A percentile compares a stretch with the other conserved stretches of the same genome.
These are phyloP conservation scores for Diaporthe batatas DNA, from an alignment of 2,329 filamentous ascomycete genomes.

Conservation along the genomic window DNA sequence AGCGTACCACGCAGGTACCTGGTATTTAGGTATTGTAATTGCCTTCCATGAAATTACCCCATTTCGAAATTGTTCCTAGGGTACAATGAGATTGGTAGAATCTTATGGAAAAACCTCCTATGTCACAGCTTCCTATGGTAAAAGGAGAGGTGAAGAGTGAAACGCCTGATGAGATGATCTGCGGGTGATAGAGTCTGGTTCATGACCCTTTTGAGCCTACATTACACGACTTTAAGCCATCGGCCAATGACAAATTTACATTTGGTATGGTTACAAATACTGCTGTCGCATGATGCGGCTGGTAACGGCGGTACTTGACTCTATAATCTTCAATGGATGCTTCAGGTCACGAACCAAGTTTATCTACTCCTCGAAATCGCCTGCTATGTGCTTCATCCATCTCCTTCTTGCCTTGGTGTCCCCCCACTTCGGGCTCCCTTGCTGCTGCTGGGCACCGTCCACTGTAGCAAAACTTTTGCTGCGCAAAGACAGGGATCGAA, in stretches of 20 bases:
- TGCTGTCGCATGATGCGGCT: not conserved
- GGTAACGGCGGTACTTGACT: not conserved
- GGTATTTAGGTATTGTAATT: not conserved
- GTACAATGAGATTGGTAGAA: not conserved
- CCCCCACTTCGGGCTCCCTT: constrained; percentile 9
- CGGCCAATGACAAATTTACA: not conserved
- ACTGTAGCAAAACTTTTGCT: too few relatives aligned
- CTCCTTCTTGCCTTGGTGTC: not conserved
- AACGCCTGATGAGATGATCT: not conserved
- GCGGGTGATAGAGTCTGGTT: not conserved
- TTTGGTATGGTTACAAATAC: not conserved
- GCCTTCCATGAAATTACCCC: not conserved
- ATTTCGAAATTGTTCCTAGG: not conserved
- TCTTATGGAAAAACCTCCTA: not conserved
- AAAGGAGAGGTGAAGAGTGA: too few relatives aligned
- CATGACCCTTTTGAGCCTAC: not conserved
- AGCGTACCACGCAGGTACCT: not conserved
- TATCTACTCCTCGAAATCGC: not conserved
- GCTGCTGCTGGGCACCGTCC: too few relatives aligned
- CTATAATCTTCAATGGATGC: not conserved
- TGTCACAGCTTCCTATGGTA: not conserved
- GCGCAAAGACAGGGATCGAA: too few relatives aligned
- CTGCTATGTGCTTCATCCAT: constrained; percentile 6
- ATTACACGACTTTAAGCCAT: not conserved
- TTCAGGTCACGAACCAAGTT: too few relatives aligned